Conservation (phyloP, 495 filamentous ascomycete species). For the Daldinia loculata region DNA sequence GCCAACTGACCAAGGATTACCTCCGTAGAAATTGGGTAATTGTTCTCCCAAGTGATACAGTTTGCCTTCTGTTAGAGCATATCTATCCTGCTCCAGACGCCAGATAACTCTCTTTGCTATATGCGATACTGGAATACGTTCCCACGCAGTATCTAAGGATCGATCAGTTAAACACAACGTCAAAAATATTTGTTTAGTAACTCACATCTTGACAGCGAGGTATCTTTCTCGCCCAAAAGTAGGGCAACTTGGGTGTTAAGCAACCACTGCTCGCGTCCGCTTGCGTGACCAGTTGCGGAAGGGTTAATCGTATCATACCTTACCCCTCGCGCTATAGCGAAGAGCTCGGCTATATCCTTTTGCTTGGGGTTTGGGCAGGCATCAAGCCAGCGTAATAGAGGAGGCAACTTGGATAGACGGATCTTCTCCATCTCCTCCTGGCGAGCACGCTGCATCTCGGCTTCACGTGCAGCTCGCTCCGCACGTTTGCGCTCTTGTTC, state of each 20-base stretch:
- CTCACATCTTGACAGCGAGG: constrained; percentile 76
- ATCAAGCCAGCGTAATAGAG: constrained; percentile 63
- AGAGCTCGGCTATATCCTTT: constrained; percentile 58
- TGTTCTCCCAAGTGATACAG: constrained; percentile 57
- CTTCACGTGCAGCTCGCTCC: constrained; percentile 66
- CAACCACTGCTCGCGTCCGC: constrained; percentile 73
- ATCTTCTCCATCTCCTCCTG: constrained; percentile 57
- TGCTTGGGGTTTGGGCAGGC: constrained; percentile 57
- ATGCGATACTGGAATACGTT: constrained; percentile 57
- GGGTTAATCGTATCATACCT: constrained; percentile 63
- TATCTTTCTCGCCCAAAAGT: constrained; percentile 77
- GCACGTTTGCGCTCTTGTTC: constrained; percentile 53
- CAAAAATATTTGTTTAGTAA: constrained; percentile 14
- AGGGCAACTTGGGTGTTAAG: constrained; percentile 79
- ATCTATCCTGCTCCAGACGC: constrained; percentile 59
- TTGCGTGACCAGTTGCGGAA: constrained; percentile 54
- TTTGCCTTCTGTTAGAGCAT: constrained; percentile 55
- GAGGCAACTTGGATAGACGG: constrained; percentile 60
- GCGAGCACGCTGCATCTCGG: constrained; percentile 56
- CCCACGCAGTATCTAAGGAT: constrained; percentile 72
- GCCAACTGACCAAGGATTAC: constrained; percentile 50
- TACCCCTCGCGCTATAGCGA: constrained; percentile 59
- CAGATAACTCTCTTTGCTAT: constrained; percentile 60
- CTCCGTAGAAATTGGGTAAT: constrained; percentile 53
- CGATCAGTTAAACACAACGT: constrained; percentile 10